Evolutionary conservation across 257 asterid genomes (phyloP), one percentile per base, ranked within the genome.

Genomic region (Nicotiana tabacum): DNA sequence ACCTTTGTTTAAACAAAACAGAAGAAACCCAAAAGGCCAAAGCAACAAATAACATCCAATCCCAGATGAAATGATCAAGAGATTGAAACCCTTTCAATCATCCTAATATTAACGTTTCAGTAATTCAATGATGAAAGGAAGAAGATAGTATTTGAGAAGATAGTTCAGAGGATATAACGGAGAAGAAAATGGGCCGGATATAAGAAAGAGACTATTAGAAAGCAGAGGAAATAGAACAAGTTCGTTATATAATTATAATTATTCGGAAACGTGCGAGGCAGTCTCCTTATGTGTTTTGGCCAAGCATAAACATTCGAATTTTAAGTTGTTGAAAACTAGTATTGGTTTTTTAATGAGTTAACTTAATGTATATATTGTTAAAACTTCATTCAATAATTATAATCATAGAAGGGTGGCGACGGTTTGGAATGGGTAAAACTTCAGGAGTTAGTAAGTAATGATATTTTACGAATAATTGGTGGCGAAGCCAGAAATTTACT

Each of bases 161-260:
- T 29, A 29, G 30, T 29, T 21, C 21, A 61, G 6, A 61, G 33
- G 33, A 61, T 61, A 61, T 24, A 61, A 2, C 16, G 67, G 33
- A 62, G 67, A 9, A 9, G 30, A 66, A 68, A 69, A 39, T 10
- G 4, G 55, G 10, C 55, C 0, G 30, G 17, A 69, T 21, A 62
- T 24, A 24, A 3, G 11, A 69, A 69, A 69, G 56, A 69, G 32
- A 39, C 24, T 69, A 37, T 69, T 88, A 84, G 86, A 80, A 83
- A 84, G 21, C 30, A 29, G 80, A 72, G 85, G 76, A 67, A 29
- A 29, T 29, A 29, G 1, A 29, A 1, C 67, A 66, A 82, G 80
- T 74, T 76, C 17, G 84, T 35, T 67, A 84, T 37, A 21, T 21
- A 21, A 21, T 21, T 21, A 37, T 85, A 56, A 32, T 37, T 70